Base-by-base conservation (phyloP, 495 filamentous ascomycete genomes). In the Podospora pseudocomata region DNA sequence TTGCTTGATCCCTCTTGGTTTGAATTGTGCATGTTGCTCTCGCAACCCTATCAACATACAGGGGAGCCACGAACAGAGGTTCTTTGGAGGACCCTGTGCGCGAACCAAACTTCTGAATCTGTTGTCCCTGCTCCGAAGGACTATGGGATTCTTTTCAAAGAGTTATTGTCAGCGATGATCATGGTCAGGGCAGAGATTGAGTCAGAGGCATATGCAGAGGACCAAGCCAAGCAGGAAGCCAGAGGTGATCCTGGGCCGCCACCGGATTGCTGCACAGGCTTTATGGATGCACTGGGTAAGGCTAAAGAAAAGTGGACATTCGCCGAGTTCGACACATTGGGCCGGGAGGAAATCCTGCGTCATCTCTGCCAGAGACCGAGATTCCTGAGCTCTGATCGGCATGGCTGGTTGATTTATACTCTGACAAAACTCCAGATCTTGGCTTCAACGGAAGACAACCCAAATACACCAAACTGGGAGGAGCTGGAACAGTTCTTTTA, bases 61-160 rank as follows among this genome's bases (percentile, higher is more conserved):
- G 56, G 55, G 2, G 57, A 69, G 44, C 7, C 16, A n/a, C 58
- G 57, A 7, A 65, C 64, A 26, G 68, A 70, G n/a, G 68, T 70
- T 15, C 65, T 70, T 9, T 70, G 68, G 68, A 59, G 68, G 1
- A 70, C 68, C 13, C 60, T 70, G 9, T 70, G 68, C 26, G 64
- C 64, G 9, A 65, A 70, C 32, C 64, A 70, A 32, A 70, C 55
- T 64, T 61, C n/a, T 27, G 23, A 7, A 66, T 58, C 34, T 1
- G 44, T 11, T 16, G 63, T 58, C 19, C 68, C 68, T n/a, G 64
- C 64, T 2, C 68, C 68, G 1, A 59, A 28, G 1, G 23, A 39
- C 1, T 66, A 66, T 32, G 68, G 56, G n/a, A 19, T 0, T 26
- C 54, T 70, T 32, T 70, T 70, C 64, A 62, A 64, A 32, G 64